Conservation (phyloP, 345 rosid species). For the Arabidopsis suecica region DNA sequence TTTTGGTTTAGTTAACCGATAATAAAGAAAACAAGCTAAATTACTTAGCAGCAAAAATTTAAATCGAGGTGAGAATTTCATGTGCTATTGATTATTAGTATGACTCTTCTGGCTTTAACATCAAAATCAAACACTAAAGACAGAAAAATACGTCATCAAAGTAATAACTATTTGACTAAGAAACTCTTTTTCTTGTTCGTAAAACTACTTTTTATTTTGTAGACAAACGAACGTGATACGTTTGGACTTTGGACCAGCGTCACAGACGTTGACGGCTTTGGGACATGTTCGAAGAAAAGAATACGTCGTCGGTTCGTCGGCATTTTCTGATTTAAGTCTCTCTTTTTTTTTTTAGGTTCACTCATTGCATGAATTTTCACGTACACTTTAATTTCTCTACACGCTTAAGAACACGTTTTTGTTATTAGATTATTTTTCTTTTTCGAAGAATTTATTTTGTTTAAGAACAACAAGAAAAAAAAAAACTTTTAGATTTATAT, state of each 20-base stretch:
- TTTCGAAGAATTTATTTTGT: neutral
- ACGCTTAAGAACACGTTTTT: slow-evolving; percentile 31
- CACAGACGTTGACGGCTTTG: slow-evolving; percentile 25
- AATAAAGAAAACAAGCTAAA: neutral
- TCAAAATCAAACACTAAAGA: neutral
- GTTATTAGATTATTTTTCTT: neutral
- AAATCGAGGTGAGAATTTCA: neutral
- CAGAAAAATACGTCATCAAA: slow-evolving; percentile 1
- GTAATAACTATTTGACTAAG: neutral
- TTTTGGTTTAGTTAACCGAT: slow-evolving; percentile 4
- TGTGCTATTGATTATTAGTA: neutral
- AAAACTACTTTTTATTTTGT: neutral
- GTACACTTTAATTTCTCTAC: neutral
- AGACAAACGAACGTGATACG: slow-evolving; percentile 36
- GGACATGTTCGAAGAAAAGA: neutral
- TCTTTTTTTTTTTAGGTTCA: neutral
- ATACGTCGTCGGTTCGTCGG: slow-evolving; percentile 23
- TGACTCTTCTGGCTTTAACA: neutral
- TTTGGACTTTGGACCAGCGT: slow-evolving; percentile 29
- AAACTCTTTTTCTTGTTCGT: neutral
- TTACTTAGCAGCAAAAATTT: neutral
- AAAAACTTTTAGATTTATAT: neutral
- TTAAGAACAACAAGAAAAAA: neutral
- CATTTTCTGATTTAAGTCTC: neutral
- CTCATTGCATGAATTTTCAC: slow-evolving; percentile 1